These are phyloP conservation scores for Penicillium vulpinum DNA, from an alignment of 2,329 filamentous ascomycete species.

Conservation along the genomic window DNA sequence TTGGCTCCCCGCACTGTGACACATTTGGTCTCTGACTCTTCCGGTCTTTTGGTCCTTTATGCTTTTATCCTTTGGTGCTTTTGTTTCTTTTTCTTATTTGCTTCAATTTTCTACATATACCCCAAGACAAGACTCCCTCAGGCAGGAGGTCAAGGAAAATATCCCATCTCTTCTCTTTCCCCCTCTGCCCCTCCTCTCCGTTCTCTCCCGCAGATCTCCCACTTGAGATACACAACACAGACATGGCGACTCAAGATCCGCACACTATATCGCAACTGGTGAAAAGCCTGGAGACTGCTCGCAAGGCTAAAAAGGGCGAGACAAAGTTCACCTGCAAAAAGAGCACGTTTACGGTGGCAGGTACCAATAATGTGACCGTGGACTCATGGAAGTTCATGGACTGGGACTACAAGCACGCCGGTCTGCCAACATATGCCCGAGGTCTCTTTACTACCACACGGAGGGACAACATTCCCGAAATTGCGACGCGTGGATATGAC, in stretches of 20 bases:
- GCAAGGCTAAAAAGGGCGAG: constrained; percentile 47
- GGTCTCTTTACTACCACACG: constrained; percentile 86
- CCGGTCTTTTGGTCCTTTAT: background rate
- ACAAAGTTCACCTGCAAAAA: constrained; percentile 74
- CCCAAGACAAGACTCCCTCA: background rate
- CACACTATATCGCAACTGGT: constrained; percentile 68
- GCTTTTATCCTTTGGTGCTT: background rate
- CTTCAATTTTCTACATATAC: background rate
- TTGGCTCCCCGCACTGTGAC: constrained; percentile 26
- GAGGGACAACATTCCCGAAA: constrained; percentile 67
- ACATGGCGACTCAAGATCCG: constrained; percentile 59
- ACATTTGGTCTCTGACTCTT: constrained; percentile 7
- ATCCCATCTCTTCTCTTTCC: background rate
- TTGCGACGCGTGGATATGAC: constrained; percentile 88
- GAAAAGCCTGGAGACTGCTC: constrained; percentile 58
- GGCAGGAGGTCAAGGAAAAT: background rate
- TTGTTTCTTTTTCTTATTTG: background rate
- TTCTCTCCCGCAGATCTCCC: background rate
- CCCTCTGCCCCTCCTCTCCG: constrained; percentile 2
- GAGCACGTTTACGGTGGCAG: constrained; percentile 70
- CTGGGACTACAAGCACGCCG: constrained; percentile 87
- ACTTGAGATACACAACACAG: constrained; percentile 1
- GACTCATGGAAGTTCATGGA: constrained; percentile 93
- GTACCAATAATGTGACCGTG: constrained; percentile 65
- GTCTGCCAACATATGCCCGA: constrained; percentile 87